Evolutionary conservation across 257 asterid genomes (phyloP).

Genomic region (Cynanchum wilfordii): DNA sequence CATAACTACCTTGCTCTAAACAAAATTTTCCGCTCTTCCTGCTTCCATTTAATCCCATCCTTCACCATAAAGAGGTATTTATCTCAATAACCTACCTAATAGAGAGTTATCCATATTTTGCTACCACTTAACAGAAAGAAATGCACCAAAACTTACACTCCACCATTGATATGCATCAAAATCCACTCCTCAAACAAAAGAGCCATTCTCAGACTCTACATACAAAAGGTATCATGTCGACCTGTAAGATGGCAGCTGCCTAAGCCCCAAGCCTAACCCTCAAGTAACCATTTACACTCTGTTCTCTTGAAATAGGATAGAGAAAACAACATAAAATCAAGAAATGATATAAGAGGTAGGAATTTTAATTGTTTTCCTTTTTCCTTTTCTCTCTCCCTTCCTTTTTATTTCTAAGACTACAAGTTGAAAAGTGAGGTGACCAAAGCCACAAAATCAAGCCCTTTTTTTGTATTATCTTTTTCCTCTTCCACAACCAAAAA

Average conservation of each 20-base stretch:
- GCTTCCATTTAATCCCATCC: background rate
- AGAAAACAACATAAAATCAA: background rate
- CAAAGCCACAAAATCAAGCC: background rate
- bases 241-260: background rate
- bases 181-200: background rate
- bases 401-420: too few relatives aligned
- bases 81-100: background rate
- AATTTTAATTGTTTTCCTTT: too few relatives aligned
- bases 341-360: background rate
- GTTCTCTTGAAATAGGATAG: background rate
- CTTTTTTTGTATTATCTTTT: background rate
- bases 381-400: too few relatives aligned
- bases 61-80: background rate
- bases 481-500: background rate
- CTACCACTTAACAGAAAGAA: background rate
- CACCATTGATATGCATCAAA: background rate
- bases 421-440: background rate
- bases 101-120: background rate
- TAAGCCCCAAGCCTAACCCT: background rate
- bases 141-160: background rate
- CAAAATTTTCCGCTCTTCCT: background rate
- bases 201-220: background rate
- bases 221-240: background rate
- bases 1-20: background rate
- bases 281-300: background rate